Conservation (phyloP, 2,329 filamentous ascomycete genomes). For the Penicillium concentricum region DNA sequence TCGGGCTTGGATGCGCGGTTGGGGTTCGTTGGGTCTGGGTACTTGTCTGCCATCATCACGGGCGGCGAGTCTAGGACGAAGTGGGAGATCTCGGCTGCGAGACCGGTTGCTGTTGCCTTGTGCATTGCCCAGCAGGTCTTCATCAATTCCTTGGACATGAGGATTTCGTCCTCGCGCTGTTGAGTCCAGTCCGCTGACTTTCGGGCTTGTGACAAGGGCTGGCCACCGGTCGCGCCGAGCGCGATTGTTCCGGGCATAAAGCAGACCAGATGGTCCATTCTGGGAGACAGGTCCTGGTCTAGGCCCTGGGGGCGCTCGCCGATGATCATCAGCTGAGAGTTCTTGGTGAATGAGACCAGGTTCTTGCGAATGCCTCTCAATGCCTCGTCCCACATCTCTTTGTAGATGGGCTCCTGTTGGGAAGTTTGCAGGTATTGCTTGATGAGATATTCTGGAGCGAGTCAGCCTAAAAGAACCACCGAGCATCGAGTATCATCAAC, state of each 20-base stretch:
- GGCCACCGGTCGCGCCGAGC: conserved; percentile 76
- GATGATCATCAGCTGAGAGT: conserved; percentile 80
- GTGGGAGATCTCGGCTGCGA: conserved; percentile 93
- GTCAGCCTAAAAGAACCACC: conserved; percentile 7
- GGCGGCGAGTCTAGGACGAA: conserved; percentile 75
- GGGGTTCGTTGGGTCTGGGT: conserved; percentile 34
- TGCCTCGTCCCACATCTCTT: conserved; percentile 89
- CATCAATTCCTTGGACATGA: conserved; percentile 83
- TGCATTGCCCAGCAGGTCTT: conserved; percentile 99
- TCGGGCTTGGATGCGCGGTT: conserved; percentile 33
- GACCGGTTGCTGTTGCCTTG: conserved; percentile 79
- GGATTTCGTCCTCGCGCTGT: conserved; percentile 81
- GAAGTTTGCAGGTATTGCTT: conserved; percentile 97
- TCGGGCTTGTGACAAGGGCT: conserved; percentile 71
- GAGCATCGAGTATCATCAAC: conserved; percentile 7
- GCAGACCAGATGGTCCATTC: conserved; percentile 98
- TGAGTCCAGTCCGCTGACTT: conserved; percentile 70
- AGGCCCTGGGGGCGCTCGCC: conserved; percentile 81
- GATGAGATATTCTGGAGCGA: conserved; percentile 75
- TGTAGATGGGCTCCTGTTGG: conserved; percentile 78
- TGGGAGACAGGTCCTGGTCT: conserved; percentile 59
- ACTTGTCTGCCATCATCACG: conserved; percentile 45
- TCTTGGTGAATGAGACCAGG: conserved; percentile 81
- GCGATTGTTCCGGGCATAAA: conserved; percentile 97
- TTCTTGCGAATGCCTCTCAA: conserved; percentile 85